Percentiles rank a stretch among this genome's conserved stretches.
These are phyloP conservation scores for Diplocarpon rosae DNA, from an alignment of 2,329 filamentous ascomycete genomes.

Conservation along the genomic window DNA sequence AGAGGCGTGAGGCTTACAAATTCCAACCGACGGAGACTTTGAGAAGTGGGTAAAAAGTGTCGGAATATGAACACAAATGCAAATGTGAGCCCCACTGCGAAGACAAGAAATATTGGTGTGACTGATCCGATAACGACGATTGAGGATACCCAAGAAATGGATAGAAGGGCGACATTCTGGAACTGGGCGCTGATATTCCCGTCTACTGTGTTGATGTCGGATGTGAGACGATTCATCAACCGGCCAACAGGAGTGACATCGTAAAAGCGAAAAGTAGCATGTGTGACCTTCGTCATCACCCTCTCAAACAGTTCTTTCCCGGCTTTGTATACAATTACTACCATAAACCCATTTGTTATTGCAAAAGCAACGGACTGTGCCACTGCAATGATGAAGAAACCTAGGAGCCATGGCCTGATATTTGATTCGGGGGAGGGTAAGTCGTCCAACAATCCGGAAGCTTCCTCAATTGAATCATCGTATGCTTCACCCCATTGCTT, in stretches of 20 bases:
- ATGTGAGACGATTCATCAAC: slow-evolving; percentile 84
- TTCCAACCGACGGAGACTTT: slow-evolving; percentile 72
- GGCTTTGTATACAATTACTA: slow-evolving; percentile 70
- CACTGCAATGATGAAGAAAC: slow-evolving; percentile 56
- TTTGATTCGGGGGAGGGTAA: slow-evolving; percentile 58
- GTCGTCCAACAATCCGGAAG: slow-evolving; percentile 31
- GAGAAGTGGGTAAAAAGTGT: slow-evolving; percentile 70
- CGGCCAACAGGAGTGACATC: slow-evolving; percentile 82
- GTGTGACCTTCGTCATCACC: slow-evolving; percentile 62
- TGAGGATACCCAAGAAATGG: slow-evolving; percentile 61
- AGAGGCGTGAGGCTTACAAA: slow-evolving; percentile 83
- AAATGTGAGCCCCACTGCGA: slow-evolving; percentile 56
- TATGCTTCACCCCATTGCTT: slow-evolving; percentile 83
- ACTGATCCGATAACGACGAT: slow-evolving; percentile 69
- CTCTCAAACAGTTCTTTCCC: slow-evolving; percentile 64
- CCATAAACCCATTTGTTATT: slow-evolving; percentile 53
- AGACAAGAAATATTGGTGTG: slow-evolving; percentile 64
- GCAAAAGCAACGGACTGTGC: slow-evolving; percentile 48
- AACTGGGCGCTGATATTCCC: slow-evolving; percentile 72
- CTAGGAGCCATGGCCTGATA: slow-evolving; percentile 62
- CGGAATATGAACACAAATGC: slow-evolving; percentile 65
- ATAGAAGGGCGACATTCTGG: slow-evolving; percentile 56
- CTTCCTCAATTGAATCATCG: slow-evolving; percentile 27
- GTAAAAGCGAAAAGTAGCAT: slow-evolving; percentile 81
- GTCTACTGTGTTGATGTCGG: slow-evolving; percentile 82